phyloP scores from a whole-genome alignment of 345 rosid genomes.

The Hibiscus tridactylites region DNA sequence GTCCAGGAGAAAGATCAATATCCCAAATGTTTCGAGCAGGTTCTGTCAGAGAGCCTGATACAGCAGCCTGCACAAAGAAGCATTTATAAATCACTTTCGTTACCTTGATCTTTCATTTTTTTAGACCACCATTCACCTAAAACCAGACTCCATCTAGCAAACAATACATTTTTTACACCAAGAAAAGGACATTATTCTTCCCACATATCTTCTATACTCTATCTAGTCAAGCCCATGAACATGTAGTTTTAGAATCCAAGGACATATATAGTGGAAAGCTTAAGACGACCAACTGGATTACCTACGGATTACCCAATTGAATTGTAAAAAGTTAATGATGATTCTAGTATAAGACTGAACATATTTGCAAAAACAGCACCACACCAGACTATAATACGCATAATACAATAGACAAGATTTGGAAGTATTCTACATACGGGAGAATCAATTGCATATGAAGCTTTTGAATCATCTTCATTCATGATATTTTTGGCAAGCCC shows the following conservation, averaged over 20 bases:
- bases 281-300: background rate
- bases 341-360: background rate
- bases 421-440: slow-evolving; percentile 38
- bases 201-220: background rate
- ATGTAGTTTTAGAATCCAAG: background rate
- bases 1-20: slow-evolving; percentile 85
- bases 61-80: slow-evolving; percentile 44
- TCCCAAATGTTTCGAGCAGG: slow-evolving; percentile 53
- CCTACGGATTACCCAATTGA: background rate
- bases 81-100: slow-evolving; percentile 11
- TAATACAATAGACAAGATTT: slow-evolving; percentile 4
- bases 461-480: slow-evolving; percentile 68
- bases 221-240: background rate
- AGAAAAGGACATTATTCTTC: background rate
- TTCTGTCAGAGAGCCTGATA: slow-evolving; percentile 57
- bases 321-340: background rate
- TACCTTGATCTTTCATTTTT: background rate
- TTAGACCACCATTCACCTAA: background rate
- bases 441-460: slow-evolving; percentile 42
- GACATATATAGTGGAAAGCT: background rate
- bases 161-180: background rate
- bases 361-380: background rate
- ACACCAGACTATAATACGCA: background rate
- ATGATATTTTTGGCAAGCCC: slow-evolving; percentile 38
- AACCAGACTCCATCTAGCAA: background rate